Base-by-base conservation (phyloP, 2,329 filamentous ascomycete species). In the Zymoseptoria passerinii region DNA sequence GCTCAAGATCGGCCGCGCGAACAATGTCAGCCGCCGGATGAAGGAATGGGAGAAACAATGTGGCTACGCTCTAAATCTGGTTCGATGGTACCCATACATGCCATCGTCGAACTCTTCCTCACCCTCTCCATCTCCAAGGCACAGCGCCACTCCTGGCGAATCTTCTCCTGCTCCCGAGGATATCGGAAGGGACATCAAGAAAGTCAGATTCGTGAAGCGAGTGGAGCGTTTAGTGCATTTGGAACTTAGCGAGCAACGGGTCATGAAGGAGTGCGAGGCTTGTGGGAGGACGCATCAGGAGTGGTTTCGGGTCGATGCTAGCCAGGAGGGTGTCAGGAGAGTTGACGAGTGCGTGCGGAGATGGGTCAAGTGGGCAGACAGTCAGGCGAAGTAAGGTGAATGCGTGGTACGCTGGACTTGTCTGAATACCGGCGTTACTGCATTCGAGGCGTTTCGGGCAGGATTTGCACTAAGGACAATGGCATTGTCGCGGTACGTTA, bases 41-140 rank as follows among this genome's bases (percentile, higher is more conserved):
- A 91, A 92, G 68, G 89, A 97, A 74, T 97, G 94, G 94, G 86
- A 86, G 55, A 84, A 88, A 27, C 94, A 99, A 75, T 99, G 94
- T 72, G 90, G 90, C 0, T 91, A 96, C 71, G 85, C 90, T 62
- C 80, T 96, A 28, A 90, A 90, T 23, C 81, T 99, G 56, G 84
- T 97, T 54, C 85, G 94, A 6, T 97, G 88, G 75, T 99, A 99
- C 69, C 94, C 94, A 0, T 92, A 97, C 72, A 75, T 88, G 0
- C 59, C 70, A 8, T 68, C 69, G 0, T 61, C 67, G 4, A 52
- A 61, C 3, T 51, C 59, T 19, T 57, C 64, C 6, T 66, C 66
- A 1, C 61, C 69, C 8, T 56, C 55, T 27, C 63, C 3, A 51
- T 27, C 44, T 54, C 52, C 63, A 28, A 60, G 65, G 58, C 40